Percentiles rank a stretch among this genome's conserved stretches.
Conservation (phyloP, 2,329 filamentous ascomycete species). For the Arthrobotrys musiformis region DNA sequence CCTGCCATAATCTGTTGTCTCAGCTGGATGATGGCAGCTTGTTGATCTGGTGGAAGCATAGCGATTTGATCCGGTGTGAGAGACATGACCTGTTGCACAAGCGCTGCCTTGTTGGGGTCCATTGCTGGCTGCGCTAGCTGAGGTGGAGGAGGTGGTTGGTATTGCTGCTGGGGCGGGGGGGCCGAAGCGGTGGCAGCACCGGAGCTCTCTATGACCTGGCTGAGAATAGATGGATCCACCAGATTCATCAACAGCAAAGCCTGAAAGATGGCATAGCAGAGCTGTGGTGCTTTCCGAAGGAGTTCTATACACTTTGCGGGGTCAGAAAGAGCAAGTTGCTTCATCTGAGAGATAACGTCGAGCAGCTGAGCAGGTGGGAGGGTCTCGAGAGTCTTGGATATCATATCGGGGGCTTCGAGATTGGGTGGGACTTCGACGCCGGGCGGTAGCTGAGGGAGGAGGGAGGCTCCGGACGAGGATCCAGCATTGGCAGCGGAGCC, state of each 20-base stretch:
- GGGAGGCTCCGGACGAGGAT: constrained; percentile 55
- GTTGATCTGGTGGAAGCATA: constrained; percentile 68
- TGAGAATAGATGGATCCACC: constrained; percentile 72
- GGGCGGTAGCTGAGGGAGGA: constrained; percentile 71
- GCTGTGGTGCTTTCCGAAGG: constrained; percentile 72
- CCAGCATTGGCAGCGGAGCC: constrained; percentile 27
- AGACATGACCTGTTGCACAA: constrained; percentile 71
- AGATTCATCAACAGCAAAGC: constrained; percentile 75
- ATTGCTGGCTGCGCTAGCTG: constrained; percentile 58
- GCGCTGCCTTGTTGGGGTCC: constrained; percentile 66
- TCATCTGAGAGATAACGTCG: constrained; percentile 76
- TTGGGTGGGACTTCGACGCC: constrained; percentile 72
- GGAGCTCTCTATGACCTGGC: constrained; percentile 70
- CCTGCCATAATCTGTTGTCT: constrained; percentile 67
- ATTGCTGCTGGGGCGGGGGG: constrained; percentile 60
- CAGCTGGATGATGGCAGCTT: constrained; percentile 71
- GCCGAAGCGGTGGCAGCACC: constrained; percentile 57
- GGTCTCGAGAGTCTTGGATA: constrained; percentile 72
- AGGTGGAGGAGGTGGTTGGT: constrained; percentile 59
- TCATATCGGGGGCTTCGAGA: constrained; percentile 73
- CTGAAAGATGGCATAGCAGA: constrained; percentile 77
- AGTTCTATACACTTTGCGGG: constrained; percentile 73
- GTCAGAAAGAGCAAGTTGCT: constrained; percentile 71
- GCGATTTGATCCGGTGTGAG: constrained; percentile 72
- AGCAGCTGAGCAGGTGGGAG: constrained; percentile 73